Percentiles rank a stretch among this genome's conserved stretches.
These are phyloP conservation scores for Amaranthus hypochondriacus DNA, from an alignment of 148 eudicot genomes.

Conservation along the genomic window DNA sequence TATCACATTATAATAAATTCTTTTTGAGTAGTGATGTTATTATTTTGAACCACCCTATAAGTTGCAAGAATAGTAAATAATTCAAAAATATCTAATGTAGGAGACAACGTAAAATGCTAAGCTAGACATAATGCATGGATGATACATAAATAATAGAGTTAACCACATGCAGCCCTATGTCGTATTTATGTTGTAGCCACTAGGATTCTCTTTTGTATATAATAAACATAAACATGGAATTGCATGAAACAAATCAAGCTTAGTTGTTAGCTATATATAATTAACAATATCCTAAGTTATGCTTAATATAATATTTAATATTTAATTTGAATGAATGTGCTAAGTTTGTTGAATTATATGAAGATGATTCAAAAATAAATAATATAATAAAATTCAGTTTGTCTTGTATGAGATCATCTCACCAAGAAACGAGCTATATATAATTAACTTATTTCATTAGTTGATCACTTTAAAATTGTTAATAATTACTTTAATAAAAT, in stretches of 20 bases:
- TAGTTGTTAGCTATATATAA: conserved; percentile 1
- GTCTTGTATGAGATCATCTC: too few species aligned
- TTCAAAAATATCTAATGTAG: too few species aligned
- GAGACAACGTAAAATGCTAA: background rate
- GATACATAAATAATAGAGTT: background rate
- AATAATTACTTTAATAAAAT: too few species aligned
- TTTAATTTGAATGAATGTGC: background rate
- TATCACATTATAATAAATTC: too few species aligned
- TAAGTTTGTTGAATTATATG: conserved; percentile 21
- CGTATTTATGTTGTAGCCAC: conserved; percentile 1
- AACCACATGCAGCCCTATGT: background rate
- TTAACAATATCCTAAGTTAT: background rate
- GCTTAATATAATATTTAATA: background rate
- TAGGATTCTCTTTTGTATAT: background rate
- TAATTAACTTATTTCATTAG: too few species aligned
- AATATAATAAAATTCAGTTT: too few species aligned
- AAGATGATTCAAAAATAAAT: background rate
- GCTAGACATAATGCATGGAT: background rate
- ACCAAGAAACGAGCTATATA: too few species aligned
- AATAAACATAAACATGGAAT: background rate
- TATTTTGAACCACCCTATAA: too few species aligned
- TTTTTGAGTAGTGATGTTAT: too few species aligned
- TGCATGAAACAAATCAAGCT: background rate
- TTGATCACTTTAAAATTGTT: too few species aligned
- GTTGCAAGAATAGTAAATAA: too few species aligned